Evolutionary conservation across 2,329 filamentous ascomycete genomes (phyloP).

Genomic region (Lachnellula suecica): DNA sequence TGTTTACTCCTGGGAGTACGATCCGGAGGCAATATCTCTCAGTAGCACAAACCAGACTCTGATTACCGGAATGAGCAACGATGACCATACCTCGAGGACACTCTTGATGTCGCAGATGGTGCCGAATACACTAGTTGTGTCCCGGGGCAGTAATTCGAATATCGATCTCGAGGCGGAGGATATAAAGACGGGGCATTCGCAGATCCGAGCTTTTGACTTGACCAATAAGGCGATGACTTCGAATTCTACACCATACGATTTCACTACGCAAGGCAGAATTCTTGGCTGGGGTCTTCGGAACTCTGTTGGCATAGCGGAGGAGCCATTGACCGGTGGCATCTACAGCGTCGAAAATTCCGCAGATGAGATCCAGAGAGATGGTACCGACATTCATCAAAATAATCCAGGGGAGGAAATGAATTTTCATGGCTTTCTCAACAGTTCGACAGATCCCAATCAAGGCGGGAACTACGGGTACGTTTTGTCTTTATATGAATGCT

Average conservation of each 20-base stretch:
- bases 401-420: slow-evolving; percentile 77
- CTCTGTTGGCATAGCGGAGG: slow-evolving; percentile 68
- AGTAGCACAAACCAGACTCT: slow-evolving; percentile 47
- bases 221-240: slow-evolving; percentile 27
- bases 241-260: slow-evolving; percentile 40
- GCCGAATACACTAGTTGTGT: slow-evolving; percentile 61
- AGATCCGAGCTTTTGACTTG: slow-evolving; percentile 62
- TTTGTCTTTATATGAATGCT: too few relatives aligned
- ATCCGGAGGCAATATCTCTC: slow-evolving; percentile 50
- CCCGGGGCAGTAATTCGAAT: slow-evolving; percentile 63
- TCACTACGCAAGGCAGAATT: slow-evolving; percentile 45
- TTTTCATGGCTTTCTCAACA: slow-evolving; percentile 59
- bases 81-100: slow-evolving; percentile 66
- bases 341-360: slow-evolving; percentile 70
- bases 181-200: slow-evolving; percentile 57
- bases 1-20: slow-evolving; percentile 67
- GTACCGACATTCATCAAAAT: slow-evolving; percentile 61
- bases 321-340: slow-evolving; percentile 51
- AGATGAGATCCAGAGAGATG: slow-evolving; percentile 59
- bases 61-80: slow-evolving; percentile 60
- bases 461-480: slow-evolving; percentile 64
- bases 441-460: slow-evolving; percentile 27
- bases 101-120: slow-evolving; percentile 57
- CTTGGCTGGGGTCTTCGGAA: slow-evolving; percentile 72
- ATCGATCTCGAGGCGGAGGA: slow-evolving; percentile 55